These are phyloP conservation scores for Euclidium syriacum DNA, from an alignment of 345 rosid species.

Conservation along the genomic window DNA sequence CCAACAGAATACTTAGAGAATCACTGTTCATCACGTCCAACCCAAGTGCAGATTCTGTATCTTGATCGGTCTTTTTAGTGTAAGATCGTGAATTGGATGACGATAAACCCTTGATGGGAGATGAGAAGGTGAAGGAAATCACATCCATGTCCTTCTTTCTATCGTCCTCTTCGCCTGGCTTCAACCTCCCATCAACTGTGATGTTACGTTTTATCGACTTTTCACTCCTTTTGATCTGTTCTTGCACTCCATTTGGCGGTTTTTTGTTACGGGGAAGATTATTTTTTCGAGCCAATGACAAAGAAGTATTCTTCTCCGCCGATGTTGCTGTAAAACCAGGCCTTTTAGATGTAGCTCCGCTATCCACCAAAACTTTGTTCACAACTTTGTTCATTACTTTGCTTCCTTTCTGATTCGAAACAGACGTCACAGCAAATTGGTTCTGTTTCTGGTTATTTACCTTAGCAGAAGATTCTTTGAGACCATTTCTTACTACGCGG, in stretches of 20 bases:
- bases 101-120: conserved; percentile 56
- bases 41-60: conserved; percentile 13
- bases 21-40: conserved; percentile 41
- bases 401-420: conserved; percentile 36
- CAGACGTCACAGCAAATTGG: conserved; percentile 26
- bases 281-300: conserved; percentile 36
- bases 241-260: conserved; percentile 29
- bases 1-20: conserved; percentile 62
- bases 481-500: conserved; percentile 13
- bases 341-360: conserved; percentile 36
- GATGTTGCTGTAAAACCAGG: conserved; percentile 13
- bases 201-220: conserved; percentile 39
- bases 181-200: conserved; percentile 26
- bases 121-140: conserved; percentile 86
- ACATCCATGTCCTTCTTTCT: conserved; percentile 58
- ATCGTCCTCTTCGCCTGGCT: conserved; percentile 29
- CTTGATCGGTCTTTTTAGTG: conserved; percentile 19
- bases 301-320: conserved; percentile 31
- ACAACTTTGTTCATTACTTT: conserved; percentile 33
- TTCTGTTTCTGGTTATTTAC: conserved; percentile 74
- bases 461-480: conserved; percentile 38
- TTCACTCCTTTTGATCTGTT: conserved; percentile 33
- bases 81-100: conserved; percentile 28
- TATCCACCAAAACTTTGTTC: conserved; percentile 34
- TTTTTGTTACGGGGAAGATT: conserved; percentile 35